Base-by-base conservation (phyloP, 805 yeast species). In the Nakazawaea pomicola region DNA sequence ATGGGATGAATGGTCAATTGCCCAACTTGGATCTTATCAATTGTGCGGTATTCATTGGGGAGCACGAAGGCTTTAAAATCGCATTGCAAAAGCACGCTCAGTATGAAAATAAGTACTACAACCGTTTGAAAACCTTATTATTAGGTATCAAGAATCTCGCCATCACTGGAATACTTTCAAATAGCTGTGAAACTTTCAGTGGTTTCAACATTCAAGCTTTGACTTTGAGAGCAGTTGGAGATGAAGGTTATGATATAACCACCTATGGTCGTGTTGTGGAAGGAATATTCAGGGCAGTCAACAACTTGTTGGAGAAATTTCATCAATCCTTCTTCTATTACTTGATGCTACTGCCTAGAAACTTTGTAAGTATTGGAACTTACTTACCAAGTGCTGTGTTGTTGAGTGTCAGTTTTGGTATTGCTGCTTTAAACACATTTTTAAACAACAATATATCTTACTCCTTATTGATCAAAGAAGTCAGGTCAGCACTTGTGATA, bases 281-380 rank as follows among this genome's bases (percentile, higher is more conserved):
- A 61, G 87, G 95, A 2, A 67, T 83, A 7, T 80, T 90, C 56
- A 74, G 99, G 46, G 80, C 96, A 0, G 84, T 93, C 28, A 93
- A 93, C 64, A 93, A 93, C 57, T 69, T 93, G 50, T 67, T 91
- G 29, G 99, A 93, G 59, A 95, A 91, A 58, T 91, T 91, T 62
- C 99, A 93, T 61, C 99, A 93, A 62, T 87, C 96, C 1, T 93
- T 89, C 55, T 93, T 93, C 68, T 93, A 90, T 56, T 93, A 91
- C 63, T 70, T 91, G 49, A 58, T 93, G 62, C 61, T 93, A 37
- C 76, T 87, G 0, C 95, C 97, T 18, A 65, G 72, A 43, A 60
- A 73, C 44, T 93, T 93, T 65, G 95, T 93, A 14, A 87, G 96
- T 4, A 90, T 93, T 48, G 97, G 96, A 4, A 87, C 95, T 15